phyloP scores from a whole-genome alignment of 2,329 filamentous ascomycete species.

The Fusarium anthophilum region DNA sequence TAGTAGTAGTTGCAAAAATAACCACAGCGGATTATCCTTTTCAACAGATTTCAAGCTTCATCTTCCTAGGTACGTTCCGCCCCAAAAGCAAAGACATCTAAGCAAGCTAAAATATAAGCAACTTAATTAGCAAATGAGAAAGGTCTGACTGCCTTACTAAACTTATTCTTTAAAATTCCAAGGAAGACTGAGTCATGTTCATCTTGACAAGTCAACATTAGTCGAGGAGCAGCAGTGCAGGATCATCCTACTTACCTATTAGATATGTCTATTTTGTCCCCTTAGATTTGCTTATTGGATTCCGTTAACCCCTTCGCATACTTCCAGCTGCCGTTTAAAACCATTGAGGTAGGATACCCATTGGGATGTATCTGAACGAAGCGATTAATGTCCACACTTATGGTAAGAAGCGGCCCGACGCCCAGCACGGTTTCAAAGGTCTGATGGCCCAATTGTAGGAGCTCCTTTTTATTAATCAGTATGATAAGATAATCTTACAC shows the following conservation, averaged over 20 bases:
- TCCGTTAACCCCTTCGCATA: background rate
- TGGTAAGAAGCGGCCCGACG: background rate
- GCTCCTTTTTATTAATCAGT: background rate
- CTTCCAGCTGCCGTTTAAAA: background rate
- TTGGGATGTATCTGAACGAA: fast-evolving
- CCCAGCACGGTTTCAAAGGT: fast-evolving
- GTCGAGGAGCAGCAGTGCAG: too few relatives aligned
- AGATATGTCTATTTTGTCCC: too few relatives aligned
- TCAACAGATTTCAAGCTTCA: too few relatives aligned
- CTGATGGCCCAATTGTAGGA: fast-evolving
- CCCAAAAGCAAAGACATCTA: too few relatives aligned
- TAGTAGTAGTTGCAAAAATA: background rate
- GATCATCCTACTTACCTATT: too few relatives aligned
- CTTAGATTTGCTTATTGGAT: background rate
- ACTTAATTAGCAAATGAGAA: background rate
- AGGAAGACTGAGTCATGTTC: too few relatives aligned
- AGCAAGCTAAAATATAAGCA: too few relatives aligned
- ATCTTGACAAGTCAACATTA: too few relatives aligned
- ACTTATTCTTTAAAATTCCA: too few relatives aligned
- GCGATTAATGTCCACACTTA: background rate
- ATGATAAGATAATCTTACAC: background rate
- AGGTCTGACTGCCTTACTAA: background rate
- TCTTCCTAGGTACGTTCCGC: background rate
- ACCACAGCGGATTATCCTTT: background rate
- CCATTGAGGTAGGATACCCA: background rate